These are phyloP conservation scores for Camellia lanceoleosa DNA, from an alignment of 148 eudicot genomes.

Conservation along the genomic window DNA sequence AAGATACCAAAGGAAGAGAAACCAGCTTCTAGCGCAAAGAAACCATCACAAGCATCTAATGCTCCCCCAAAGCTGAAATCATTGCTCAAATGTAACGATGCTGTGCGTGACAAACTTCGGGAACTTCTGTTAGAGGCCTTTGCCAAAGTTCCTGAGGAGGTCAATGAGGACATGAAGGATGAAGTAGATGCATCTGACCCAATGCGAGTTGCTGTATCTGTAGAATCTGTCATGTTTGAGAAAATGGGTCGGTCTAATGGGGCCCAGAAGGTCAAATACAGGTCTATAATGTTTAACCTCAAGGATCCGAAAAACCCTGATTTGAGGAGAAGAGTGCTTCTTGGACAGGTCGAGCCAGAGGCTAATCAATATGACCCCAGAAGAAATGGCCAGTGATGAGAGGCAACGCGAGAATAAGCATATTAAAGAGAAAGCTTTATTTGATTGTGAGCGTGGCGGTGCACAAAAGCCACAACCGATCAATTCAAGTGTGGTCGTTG, in stretches of 20 bases:
- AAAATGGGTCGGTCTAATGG: constrained; percentile 62
- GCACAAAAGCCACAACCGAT: constrained; percentile 58
- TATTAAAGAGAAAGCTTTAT: constrained; percentile 53
- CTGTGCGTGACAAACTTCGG: constrained; percentile 48
- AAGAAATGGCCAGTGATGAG: constrained; percentile 68
- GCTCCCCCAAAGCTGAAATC: constrained; percentile 55
- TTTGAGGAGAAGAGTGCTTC: constrained; percentile 58
- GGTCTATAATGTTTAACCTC: constrained; percentile 60
- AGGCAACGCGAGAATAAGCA: constrained; percentile 48
- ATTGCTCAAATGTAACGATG: constrained; percentile 51
- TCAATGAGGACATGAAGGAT: constrained; percentile 37
- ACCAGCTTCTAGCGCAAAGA: constrained; percentile 22
- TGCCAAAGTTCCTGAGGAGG: constrained; percentile 46
- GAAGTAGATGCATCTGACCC: constrained; percentile 55
- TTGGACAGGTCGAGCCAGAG: constrained; percentile 49
- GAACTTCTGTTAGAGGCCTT: constrained; percentile 54
- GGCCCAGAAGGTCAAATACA: constrained; percentile 54
- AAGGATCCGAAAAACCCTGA: constrained; percentile 60
- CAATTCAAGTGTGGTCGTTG: constrained; percentile 68
- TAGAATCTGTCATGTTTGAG: constrained; percentile 65
- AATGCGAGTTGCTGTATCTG: constrained; percentile 50
- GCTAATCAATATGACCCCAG: constrained; percentile 35
- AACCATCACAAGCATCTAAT: constrained; percentile 23
- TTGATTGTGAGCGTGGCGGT: constrained; percentile 58
- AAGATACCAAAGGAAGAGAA: constrained; percentile 35